A percentile compares a stretch with the other conserved stretches of the same genome.
These are phyloP conservation scores for Aurinia saxatilis DNA, from an alignment of 345 rosid genomes.

Conservation along the genomic window DNA sequence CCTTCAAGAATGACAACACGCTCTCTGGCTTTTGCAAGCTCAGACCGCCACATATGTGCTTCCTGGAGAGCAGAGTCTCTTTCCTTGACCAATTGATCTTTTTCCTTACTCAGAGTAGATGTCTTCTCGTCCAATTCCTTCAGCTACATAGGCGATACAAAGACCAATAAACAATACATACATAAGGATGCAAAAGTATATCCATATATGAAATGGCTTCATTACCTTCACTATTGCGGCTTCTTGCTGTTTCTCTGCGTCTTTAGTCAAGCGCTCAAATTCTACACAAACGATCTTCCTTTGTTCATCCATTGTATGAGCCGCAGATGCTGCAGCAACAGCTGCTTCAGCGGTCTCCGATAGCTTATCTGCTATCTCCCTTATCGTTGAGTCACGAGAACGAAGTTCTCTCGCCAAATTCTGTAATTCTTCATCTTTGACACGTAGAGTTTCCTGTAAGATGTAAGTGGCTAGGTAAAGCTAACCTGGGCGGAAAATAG, in stretches of 20 bases:
- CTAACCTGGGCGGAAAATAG: neutral
- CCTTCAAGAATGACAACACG: conserved; percentile 85
- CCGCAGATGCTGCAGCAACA: conserved; percentile 94
- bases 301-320: conserved; percentile 89
- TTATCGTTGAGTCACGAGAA: conserved; percentile 86
- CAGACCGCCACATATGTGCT: conserved; percentile 94
- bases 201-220: conserved; percentile 4
- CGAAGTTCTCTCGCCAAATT: conserved; percentile 83
- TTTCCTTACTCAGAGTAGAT: conserved; percentile 51
- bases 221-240: conserved; percentile 50
- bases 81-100: conserved; percentile 67
- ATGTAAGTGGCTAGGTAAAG: neutral
- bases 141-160: conserved; percentile 38
- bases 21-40: conserved; percentile 96
- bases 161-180: conserved; percentile 8
- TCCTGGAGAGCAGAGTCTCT: conserved; percentile 83
- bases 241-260: conserved; percentile 53
- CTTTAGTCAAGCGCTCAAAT: conserved; percentile 62
- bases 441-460: conserved; percentile 84
- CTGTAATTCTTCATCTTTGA: conserved; percentile 93
- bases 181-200: neutral
- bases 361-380: conserved; percentile 80
- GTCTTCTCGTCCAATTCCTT: conserved; percentile 69
- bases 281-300: conserved; percentile 69
- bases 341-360: conserved; percentile 99